Conservation (phyloP, 768 basidiomycete species). For the Auricularia sp. region DNA sequence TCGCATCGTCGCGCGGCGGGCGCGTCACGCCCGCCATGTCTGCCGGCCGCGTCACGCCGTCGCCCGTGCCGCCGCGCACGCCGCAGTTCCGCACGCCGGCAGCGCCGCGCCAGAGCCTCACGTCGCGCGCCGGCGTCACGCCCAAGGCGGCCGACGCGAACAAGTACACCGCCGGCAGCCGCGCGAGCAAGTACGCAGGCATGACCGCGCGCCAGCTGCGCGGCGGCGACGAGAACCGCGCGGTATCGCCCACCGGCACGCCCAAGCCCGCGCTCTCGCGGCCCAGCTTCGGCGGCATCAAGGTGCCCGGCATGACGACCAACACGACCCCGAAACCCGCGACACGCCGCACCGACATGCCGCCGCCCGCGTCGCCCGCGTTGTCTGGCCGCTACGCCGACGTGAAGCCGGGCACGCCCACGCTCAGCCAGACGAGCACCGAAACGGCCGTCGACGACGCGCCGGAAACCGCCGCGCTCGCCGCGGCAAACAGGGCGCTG, state of each 20-base stretch:
- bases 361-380: conserved; percentile 61
- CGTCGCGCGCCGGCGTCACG: neutral
- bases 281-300: conserved; percentile 4
- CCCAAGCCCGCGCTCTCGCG: conserved; percentile 5
- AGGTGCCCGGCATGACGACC: neutral
- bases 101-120: neutral
- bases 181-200: conserved; percentile 74
- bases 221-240: conserved; percentile 27
- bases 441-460: conserved; percentile 12
- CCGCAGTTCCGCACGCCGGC: neutral
- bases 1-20: conserved; percentile 55
- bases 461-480: conserved; percentile 7
- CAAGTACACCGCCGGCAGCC: conserved; percentile 67
- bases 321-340: conserved; percentile 2
- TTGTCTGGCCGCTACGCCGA: conserved; percentile 20
- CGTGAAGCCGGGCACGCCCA: conserved; percentile 10
- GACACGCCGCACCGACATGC: conserved; percentile 36
- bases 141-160: conserved; percentile 14
- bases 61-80: conserved; percentile 16
- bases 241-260: neutral
- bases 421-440: conserved; percentile 11
- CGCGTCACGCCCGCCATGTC: conserved; percentile 27
- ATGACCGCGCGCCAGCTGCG: conserved; percentile 77
- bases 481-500: conserved; percentile 26
- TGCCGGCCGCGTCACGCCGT: conserved; percentile 48